A percentile compares a stretch with the other conserved stretches of the same genome.
These are phyloP conservation scores for Boletus edulis DNA, from an alignment of 768 basidiomycete genomes.

Conservation along the genomic window DNA sequence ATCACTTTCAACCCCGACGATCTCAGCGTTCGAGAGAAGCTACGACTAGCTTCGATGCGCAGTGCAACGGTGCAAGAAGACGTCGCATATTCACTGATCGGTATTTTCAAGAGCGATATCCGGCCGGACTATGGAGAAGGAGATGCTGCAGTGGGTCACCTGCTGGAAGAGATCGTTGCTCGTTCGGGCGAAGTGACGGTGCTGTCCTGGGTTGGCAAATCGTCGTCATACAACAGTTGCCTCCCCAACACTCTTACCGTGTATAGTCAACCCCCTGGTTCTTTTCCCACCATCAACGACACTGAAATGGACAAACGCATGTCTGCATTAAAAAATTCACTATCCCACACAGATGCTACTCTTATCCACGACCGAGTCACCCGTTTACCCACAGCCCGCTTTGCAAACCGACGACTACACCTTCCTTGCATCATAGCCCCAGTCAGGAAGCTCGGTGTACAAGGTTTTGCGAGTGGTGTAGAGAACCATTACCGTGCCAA, in stretches of 20 bases:
- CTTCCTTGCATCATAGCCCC: constrained; percentile 1
- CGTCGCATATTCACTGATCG: constrained; percentile 8
- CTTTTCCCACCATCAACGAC: neutral
- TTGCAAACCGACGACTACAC: neutral
- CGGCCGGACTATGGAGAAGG: constrained; percentile 7
- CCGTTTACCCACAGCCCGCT: neutral
- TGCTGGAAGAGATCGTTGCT: constrained; percentile 10
- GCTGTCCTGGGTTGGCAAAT: constrained; percentile 8
- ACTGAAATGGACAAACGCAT: neutral
- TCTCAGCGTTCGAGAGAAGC: constrained; percentile 8
- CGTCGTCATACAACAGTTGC: constrained; percentile 14
- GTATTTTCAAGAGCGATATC: constrained; percentile 10
- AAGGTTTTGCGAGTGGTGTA: neutral
- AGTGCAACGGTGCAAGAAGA: constrained; percentile 7
- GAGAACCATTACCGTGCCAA: neutral
- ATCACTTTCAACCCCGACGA: neutral
- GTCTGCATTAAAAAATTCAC: neutral
- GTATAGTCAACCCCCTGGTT: neutral
- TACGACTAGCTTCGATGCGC: constrained; percentile 11
- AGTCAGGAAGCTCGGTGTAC: neutral
- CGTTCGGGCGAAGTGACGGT: constrained; percentile 8
- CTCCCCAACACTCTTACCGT: constrained; percentile 3
- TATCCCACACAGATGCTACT: neutral
- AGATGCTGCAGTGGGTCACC: constrained; percentile 5
- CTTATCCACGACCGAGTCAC: neutral